Base-by-base conservation (phyloP, 768 basidiomycete species). In the Terana coerulea region DNA sequence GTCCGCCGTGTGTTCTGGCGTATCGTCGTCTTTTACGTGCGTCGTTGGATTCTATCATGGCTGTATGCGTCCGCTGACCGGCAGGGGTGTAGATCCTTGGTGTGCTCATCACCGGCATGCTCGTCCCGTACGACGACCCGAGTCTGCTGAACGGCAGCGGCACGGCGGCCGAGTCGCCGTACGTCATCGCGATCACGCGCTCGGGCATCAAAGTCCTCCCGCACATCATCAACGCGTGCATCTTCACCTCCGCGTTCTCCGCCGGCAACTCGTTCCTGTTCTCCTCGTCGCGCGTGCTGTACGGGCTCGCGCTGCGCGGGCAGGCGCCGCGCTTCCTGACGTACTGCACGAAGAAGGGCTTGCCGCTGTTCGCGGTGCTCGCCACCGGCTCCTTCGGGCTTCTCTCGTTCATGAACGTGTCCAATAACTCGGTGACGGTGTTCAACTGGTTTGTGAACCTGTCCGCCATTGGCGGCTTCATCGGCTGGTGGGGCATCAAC, bases 151-250 rank as follows among this genome's bases (percentile, higher is more conserved):
- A 68, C 49, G 54, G 71, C 68, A 62, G 73, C 24, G 80, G 81
- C 44, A 88, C 78, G 39, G 90, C 89, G n/a, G 80, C 84, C 0
- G 65, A 83, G 47, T 91, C 88, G 3, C 91, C 91, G 2, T 95
- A 89, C 67, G 91, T 93, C 49, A 85, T 93, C 56, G 91, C 89
- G 17, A 83, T 93, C 57, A 76, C 69, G 39, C 75, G 77, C 34
- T 84, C 87, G 0, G 86, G 89, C 10, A 79, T 91, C 63, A 82
- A 79, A 70, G 81, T 60, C 30, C 56, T 65, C 30, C 66, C 62
- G n/a, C 47, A 60, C 49, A 78, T 91, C 60, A 75, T 91, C 66
- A 91, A 91, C 61, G 88, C 80, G 10, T 74, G 72, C 49, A 72
- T 91, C 60, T 78, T 91, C 62, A 79, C 88, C 4, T 78, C 78